Percentiles rank a stretch among this genome's conserved stretches.
These are phyloP conservation scores for Lecanoromycetidae sp. DNA, from an alignment of 2,329 filamentous ascomycete genomes.

Conservation along the genomic window DNA sequence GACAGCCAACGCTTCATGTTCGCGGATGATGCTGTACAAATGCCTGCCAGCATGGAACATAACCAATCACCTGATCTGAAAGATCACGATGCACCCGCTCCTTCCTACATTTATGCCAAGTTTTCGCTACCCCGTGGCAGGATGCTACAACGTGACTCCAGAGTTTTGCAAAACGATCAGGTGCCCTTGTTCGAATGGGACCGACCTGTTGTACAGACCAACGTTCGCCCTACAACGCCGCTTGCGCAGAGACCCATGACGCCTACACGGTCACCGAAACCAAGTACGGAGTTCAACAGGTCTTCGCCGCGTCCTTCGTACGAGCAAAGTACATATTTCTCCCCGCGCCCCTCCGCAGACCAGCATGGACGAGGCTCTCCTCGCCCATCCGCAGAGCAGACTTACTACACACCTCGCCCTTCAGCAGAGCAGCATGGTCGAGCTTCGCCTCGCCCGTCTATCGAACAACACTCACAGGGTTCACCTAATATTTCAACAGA, in stretches of 20 bases:
- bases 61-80: conserved; percentile 51
- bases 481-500: conserved; percentile 8
- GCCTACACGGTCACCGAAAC: conserved; percentile 10
- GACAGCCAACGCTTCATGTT: conserved; percentile 56
- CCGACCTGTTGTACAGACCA: conserved; percentile 6
- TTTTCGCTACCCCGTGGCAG: conserved; percentile 76
- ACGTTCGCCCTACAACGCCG: conserved; percentile 14
- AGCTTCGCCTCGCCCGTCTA: conserved; percentile 8
- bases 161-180: conserved; percentile 42
- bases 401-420: background rate
- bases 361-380: conserved; percentile 2
- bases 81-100: conserved; percentile 41
- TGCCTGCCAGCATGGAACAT: conserved; percentile 60
- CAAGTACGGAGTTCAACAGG: conserved; percentile 11
- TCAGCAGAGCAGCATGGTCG: background rate
- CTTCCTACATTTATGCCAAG: conserved; percentile 78
- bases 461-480: background rate
- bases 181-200: conserved; percentile 15
- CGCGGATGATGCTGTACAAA: conserved; percentile 53
- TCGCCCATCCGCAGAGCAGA: conserved; percentile 11
- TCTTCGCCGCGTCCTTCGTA: conserved; percentile 10
- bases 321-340: conserved; percentile 2
- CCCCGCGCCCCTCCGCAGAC: conserved; percentile 1
- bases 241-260: conserved; percentile 13
- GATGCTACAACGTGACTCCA: conserved; percentile 56